Percentiles rank a stretch among this genome's conserved stretches.
phyloP scores from a whole-genome alignment of 352 stramenopile genomes.

The Halophytophthora polymorphica region DNA sequence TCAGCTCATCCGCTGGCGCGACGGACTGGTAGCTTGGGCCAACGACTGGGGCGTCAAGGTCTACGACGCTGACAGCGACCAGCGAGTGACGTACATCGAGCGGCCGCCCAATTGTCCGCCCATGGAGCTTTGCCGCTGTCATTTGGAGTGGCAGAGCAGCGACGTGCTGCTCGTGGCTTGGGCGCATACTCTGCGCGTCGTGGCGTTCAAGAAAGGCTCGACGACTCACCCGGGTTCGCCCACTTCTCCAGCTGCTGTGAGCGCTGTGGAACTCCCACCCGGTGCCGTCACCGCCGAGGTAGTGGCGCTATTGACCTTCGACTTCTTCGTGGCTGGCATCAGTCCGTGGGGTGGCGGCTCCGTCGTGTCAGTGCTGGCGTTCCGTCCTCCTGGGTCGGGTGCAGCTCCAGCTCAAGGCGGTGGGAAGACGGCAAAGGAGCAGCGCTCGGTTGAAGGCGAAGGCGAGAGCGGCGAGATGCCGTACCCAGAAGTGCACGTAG shows the following conservation, averaged over 20 bases:
- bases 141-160: constrained; percentile 71
- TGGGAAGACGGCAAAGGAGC: constrained; percentile 34
- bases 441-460: constrained; percentile 61
- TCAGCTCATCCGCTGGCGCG: constrained; percentile 78
- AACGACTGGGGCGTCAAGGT: constrained; percentile 88
- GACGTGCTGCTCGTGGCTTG: constrained; percentile 67
- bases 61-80: constrained; percentile 70
- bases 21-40: constrained; percentile 74
- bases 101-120: constrained; percentile 72
- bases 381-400: constrained; percentile 56
- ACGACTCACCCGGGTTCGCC: constrained; percentile 25
- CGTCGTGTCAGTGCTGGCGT: constrained; percentile 65
- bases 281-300: constrained; percentile 61
- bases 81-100: constrained; percentile 82
- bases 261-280: constrained; percentile 18
- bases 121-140: constrained; percentile 78
- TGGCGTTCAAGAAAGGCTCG: constrained; percentile 63
- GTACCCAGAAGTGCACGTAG: constrained; percentile 84
- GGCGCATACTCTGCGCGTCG: constrained; percentile 74
- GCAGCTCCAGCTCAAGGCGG: constrained; percentile 16
- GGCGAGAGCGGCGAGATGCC: constrained; percentile 68
- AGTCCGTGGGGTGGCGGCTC: constrained; percentile 58
- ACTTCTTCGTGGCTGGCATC: constrained; percentile 81
- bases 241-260: constrained; percentile 29
- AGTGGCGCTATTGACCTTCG: constrained; percentile 68